Base-by-base conservation (phyloP, 139 green algal genomes). In the Diplosphaera chodatii region DNA sequence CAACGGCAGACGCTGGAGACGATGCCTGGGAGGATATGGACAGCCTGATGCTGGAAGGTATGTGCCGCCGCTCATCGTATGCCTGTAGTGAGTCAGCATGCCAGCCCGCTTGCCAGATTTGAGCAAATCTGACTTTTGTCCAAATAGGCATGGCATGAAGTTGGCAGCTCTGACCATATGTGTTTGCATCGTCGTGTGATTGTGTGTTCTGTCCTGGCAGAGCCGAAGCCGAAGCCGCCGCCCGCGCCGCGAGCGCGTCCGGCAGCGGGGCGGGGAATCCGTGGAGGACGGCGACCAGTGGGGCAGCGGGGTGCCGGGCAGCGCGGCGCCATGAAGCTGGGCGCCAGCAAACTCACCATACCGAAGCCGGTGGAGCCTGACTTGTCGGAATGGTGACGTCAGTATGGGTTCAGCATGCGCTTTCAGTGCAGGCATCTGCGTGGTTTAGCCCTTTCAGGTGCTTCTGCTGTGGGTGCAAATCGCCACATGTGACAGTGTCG, bases 11-110 rank as follows among this genome's bases (percentile, higher is more conserved):
- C 4, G 73, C 75, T 23, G 74, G 83, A 48, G 80, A 76, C 34
- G 79, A 82, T 37, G 55, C 31, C n/a, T 73, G 77, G 69, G 77
- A 76, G 4, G 80, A 84, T 56, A 82, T 82, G 74, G 69, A 76
- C 32, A 55, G 30, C 28, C 63, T 62, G 40, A 10, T 28, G 16
- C 48, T 59, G 48, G 48, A 59, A 59, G 48, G 48, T 59, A n/a
- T n/a, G n/a, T n/a, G n/a, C n/a, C n/a, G n/a, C n/a, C n/a, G n/a
- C n/a, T n/a, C n/a, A n/a, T n/a, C n/a, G n/a, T n/a, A n/a, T n/a
- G n/a, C n/a, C n/a, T n/a, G n/a, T n/a, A n/a, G n/a, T n/a, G n/a
- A n/a, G n/a, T n/a, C n/a, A n/a, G n/a, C n/a, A n/a, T n/a, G n/a
- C n/a, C n/a, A n/a, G n/a, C n/a, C n/a, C n/a, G n/a, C n/a, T n/a